These are phyloP conservation scores for Russula virescens DNA, from an alignment of 768 basidiomycete genomes.

Conservation along the genomic window DNA sequence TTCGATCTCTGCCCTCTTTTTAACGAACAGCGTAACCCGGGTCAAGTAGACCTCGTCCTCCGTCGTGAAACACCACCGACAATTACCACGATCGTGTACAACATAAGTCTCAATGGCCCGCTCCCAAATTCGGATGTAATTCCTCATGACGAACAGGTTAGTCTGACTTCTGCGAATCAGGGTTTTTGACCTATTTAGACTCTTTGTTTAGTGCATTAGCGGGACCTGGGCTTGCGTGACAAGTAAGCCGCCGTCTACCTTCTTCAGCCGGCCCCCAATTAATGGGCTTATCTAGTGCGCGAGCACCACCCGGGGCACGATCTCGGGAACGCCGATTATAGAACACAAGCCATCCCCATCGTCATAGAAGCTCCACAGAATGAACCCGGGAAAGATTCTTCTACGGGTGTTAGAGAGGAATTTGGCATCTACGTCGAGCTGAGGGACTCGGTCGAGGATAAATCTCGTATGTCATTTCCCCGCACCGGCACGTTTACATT, in stretches of 20 bases:
- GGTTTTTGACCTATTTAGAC: background rate
- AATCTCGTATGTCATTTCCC: slow-evolving; percentile 1
- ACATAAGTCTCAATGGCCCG: slow-evolving; percentile 27
- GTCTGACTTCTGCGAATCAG: background rate
- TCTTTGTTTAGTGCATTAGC: slow-evolving; percentile 13
- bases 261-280: background rate
- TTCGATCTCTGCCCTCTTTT: slow-evolving; percentile 32
- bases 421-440: slow-evolving; percentile 13
- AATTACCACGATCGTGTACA: slow-evolving; percentile 29
- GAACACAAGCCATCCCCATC: slow-evolving; percentile 7
- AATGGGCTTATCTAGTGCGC: slow-evolving; percentile 4
- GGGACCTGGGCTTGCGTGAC: slow-evolving; percentile 25
- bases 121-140: slow-evolving; percentile 25
- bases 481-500: background rate
- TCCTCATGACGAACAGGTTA: slow-evolving; percentile 31
- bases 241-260: background rate
- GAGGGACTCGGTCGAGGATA: background rate
- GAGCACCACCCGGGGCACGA: slow-evolving; percentile 7
- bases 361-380: slow-evolving; percentile 1
- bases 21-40: slow-evolving; percentile 21
- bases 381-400: background rate
- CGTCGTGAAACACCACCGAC: slow-evolving; percentile 29
- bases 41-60: slow-evolving; percentile 21
- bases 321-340: background rate
- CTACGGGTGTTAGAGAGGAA: slow-evolving; percentile 3